Base-by-base conservation (phyloP, 257 asterid species). In the Forsythia suspensa region DNA sequence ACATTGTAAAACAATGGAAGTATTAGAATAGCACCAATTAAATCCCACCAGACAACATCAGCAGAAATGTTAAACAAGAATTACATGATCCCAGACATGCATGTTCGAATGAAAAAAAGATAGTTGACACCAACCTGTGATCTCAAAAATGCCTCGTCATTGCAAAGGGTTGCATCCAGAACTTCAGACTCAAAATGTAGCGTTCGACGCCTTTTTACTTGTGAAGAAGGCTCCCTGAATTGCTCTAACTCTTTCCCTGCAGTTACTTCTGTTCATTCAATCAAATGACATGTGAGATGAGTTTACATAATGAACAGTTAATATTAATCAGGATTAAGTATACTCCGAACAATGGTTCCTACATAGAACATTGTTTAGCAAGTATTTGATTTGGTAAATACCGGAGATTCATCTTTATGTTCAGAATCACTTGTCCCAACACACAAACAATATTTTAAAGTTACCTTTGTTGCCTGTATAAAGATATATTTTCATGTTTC, bases 111-210 rank as follows among this genome's bases (percentile, higher is more conserved):
- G 4, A 8, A 65, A 5, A 75, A 29, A 10, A 39, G 44, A 15
- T 65, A 76, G 69, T 55, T 15, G 66, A 43, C 57, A 74, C 76
- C 75, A 76, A 91, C 98, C 92, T 91, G 84, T 21, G 91, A 87
- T 88, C 85, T 81, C 69, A 82, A 76, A 72, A 90, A 84, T 38
- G 76, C 73, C 77, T 82, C 89, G 5, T 84, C 91, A 34, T 80
- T 75, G 84, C 83, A 74, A 71, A 78, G 51, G 44, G 90, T 74
- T 12, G 82, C 66, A 75, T 82, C 86, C 73, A 85, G 36, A 75
- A 77, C 78, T 74, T 92, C 91, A 68, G 93, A 73, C 52, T 86
- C 90, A 77, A 91, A 92, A 48, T 89, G 97, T 11, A 93, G 93
- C 90, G 83, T 80, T 70, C 93, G 75, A 2, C 96, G 93, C 80